Evolutionary conservation across 768 basidiomycete genomes (phyloP), one percentile per base, ranked within the genome.

Genomic region (Xerocomellus intermedius): DNA sequence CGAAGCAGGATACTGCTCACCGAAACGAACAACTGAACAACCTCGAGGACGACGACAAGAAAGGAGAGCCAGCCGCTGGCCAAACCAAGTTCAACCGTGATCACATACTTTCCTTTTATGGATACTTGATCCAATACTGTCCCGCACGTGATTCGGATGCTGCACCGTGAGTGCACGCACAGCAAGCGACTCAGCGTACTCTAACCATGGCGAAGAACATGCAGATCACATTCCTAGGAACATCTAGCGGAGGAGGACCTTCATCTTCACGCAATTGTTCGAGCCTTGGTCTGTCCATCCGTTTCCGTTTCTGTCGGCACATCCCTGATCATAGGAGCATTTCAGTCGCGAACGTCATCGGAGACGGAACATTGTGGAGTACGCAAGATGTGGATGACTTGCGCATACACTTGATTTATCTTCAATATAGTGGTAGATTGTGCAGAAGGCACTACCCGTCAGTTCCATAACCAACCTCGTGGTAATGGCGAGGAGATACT

Each of bases 201-300:
- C 48, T 33, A 5, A 50, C 56, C 49, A 79, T 78, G 76, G 55
- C 68, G 2, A 67, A 65, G 44, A 63, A 77, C 51, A 81, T 89
- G 72, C 70, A 72, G 17, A 74, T 90, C 41, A 85, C 82, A 24
- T 92, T 93, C 64, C 74, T 92, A 9, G 90, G 90, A 14, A 91
- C 88, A 2, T 86, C 80, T 41, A 84, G 83, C 28, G 90, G 90
- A 8, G 87, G 89, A 12, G 90, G 91, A 0, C 91, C 91, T 3
- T 78, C 82, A 6, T 75, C 80, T 45, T 76, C 82, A n/a, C 80
- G 91, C 48, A 87, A 89, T 55, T 90, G 89, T 70, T 89, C 89
- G 0, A 85, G 85, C 26, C 79, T 90, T 4, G 58, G 67, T 69
- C 38, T 37, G 62, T 54, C 56, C 22, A 39, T 10, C 28, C 17